phyloP scores from a whole-genome alignment of 164 flowering plant species.

The Chimonanthus praecox region DNA sequence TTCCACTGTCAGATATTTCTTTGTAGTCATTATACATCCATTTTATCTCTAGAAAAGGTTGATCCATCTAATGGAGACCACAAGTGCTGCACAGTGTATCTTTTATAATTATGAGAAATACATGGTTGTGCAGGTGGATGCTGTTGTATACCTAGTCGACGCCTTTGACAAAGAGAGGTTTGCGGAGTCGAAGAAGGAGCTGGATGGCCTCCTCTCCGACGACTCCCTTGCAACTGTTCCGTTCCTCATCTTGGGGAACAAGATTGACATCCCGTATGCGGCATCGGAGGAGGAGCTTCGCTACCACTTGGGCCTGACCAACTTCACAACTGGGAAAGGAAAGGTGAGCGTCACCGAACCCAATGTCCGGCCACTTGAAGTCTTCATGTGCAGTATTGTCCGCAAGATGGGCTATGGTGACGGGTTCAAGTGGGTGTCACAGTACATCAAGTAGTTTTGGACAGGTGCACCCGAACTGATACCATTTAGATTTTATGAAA shows the following conservation, averaged over 20 bases:
- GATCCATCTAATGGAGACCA: background rate
- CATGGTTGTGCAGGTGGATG: conserved; percentile 48
- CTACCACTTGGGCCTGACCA: conserved; percentile 48
- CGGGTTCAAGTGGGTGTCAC: conserved; percentile 62
- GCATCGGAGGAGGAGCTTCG: conserved; percentile 69
- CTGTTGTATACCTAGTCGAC: conserved; percentile 65
- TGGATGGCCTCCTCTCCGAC: conserved; percentile 66
- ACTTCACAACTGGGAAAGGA: conserved; percentile 67
- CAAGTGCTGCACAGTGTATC: background rate
- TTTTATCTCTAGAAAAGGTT: too few relatives aligned
- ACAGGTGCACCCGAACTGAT: background rate
- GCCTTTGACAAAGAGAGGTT: conserved; percentile 68
- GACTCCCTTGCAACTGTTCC: conserved; percentile 54
- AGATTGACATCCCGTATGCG: conserved; percentile 64
- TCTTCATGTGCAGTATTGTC: conserved; percentile 70
- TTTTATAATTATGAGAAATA: background rate
- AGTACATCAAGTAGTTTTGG: conserved; percentile 40
- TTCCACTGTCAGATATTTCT: background rate
- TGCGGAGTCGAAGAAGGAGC: conserved; percentile 62
- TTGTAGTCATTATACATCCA: background rate
- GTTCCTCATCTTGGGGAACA: conserved; percentile 63
- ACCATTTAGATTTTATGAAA: background rate
- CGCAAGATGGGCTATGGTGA: conserved; percentile 58
- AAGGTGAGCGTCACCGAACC: conserved; percentile 46
- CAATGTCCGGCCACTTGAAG: conserved; percentile 50